Base-by-base conservation (phyloP, 768 basidiomycete species). In the Lenzites betulinus region DNA sequence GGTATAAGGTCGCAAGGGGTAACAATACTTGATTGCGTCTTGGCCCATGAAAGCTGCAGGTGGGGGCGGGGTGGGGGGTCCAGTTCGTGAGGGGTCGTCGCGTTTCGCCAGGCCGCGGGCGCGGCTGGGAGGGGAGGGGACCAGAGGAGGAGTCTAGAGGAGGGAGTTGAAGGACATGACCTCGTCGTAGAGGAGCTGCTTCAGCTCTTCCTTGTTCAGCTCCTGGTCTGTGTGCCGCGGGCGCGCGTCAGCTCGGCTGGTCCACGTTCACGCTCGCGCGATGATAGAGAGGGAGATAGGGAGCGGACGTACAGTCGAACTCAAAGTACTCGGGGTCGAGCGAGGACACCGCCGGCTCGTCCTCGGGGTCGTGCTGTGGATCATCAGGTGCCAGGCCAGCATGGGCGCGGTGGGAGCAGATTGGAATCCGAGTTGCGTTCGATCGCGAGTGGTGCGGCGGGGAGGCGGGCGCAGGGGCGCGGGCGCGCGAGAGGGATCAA, bases 251-350 rank as follows among this genome's bases (percentile, higher is more conserved):
- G 38, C 11, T n/a, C n/a, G n/a, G n/a, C n/a, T n/a, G n/a, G n/a
- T n/a, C n/a, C n/a, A n/a, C n/a, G n/a, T n/a, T n/a, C n/a, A n/a
- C n/a, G n/a, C 6, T 25, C 2, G 12, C 20, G 85, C 83, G 65
- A 22, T 57, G 53, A 55, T 3, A 54, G 53, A 50, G 59, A 43
- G 28, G 52, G 55, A 13, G 33, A 39, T 41, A 25, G 48, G 49
- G 35, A 41, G 39, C 4, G 11, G 30, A 74, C 87, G 73, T 69
- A 89, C 86, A 78, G 72, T 97, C 94, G 69, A 95, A 96, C 66
- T 93, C 89, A 73, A 97, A 97, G 75, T 95, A 97, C 46, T 84
- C 82, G 0, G 92, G 85, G 69, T 87, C 88, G 46, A 97, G 82
- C 11, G 91, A 87, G 42, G 84, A 79, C n/a, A 89, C 88, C 28